These are phyloP conservation scores for Phytopythium mirpurense DNA, from an alignment of 352 stramenopile genomes.

Conservation along the genomic window DNA sequence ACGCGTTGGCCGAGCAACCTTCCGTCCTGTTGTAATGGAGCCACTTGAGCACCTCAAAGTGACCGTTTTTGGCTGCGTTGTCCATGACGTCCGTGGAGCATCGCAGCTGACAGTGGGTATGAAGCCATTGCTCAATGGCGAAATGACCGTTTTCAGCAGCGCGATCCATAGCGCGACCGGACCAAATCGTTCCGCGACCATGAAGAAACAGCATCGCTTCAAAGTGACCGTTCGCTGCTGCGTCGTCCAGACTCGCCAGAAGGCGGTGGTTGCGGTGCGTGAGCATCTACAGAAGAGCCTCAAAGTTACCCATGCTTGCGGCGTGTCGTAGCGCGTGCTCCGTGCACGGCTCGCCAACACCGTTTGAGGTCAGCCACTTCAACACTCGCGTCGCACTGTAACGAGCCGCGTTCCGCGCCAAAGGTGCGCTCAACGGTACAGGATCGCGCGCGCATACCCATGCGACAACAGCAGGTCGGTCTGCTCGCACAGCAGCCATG, in stretches of 20 bases:
- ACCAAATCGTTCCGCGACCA: no score
- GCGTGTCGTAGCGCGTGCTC: not conserved
- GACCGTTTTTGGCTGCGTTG: not conserved
- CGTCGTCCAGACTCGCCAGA: not conserved
- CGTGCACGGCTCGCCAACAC: not conserved
- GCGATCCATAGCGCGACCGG: not conserved
- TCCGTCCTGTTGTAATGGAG: not conserved
- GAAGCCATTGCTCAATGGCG: not conserved
- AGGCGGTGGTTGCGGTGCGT: not conserved
- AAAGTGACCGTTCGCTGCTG: not conserved
- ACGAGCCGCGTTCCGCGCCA: not conserved
- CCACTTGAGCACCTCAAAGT: not conserved
- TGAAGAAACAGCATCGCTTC: not conserved
- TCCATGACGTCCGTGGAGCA: not conserved
- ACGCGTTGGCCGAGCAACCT: not conserved
- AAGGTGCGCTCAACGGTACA: not conserved
- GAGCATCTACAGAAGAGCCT: not conserved
- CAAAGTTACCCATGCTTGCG: not conserved
- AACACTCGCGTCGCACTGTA: not conserved
- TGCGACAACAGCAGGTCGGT: not conserved
- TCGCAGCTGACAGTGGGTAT: not conserved
- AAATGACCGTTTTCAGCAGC: not conserved
- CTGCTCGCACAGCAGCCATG: not conserved
- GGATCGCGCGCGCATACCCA: not conserved
- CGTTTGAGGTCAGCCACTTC: not conserved